Conservation (phyloP, 2,329 filamentous ascomycete genomes). For the Penicillium rolfsii region DNA sequence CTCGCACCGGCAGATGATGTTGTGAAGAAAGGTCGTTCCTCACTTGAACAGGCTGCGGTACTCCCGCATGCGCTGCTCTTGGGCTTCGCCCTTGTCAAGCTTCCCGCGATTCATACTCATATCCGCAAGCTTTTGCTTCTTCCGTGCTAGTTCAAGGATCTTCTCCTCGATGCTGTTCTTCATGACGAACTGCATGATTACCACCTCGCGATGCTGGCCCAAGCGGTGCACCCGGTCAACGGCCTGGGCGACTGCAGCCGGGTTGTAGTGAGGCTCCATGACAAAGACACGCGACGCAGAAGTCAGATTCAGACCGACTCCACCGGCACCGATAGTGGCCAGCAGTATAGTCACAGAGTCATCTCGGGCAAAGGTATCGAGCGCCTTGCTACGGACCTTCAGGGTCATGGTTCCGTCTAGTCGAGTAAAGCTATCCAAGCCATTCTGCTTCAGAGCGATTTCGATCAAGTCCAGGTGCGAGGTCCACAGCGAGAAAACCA, state of each 20-base stretch:
- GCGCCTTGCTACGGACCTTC: constrained; percentile 70
- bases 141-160: constrained; percentile 84
- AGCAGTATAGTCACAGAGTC: constrained; percentile 75
- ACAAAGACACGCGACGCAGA: constrained; percentile 85
- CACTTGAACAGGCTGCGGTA: constrained; percentile 61
- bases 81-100: constrained; percentile 62
- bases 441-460: constrained; percentile 67
- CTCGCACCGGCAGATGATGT: neutral
- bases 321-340: constrained; percentile 89
- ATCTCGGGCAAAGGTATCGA: constrained; percentile 77
- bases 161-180: constrained; percentile 88
- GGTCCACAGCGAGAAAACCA: constrained; percentile 97
- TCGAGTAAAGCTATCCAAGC: constrained; percentile 66
- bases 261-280: constrained; percentile 99
- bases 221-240: constrained; percentile 90
- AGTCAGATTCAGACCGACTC: constrained; percentile 88
- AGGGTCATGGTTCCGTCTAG: constrained; percentile 90
- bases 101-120: constrained; percentile 76
- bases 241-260: constrained; percentile 90
- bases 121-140: constrained; percentile 89
- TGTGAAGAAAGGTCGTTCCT: neutral
- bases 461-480: constrained; percentile 91
- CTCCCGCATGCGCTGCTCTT: constrained; percentile 66
- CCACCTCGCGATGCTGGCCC: constrained; percentile 85
- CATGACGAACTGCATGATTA: constrained; percentile 91